Percentiles rank a stretch among this genome's conserved stretches.
phyloP scores from a whole-genome alignment of 2,329 filamentous ascomycete genomes.

The Trichophyton mentagrophytes region DNA sequence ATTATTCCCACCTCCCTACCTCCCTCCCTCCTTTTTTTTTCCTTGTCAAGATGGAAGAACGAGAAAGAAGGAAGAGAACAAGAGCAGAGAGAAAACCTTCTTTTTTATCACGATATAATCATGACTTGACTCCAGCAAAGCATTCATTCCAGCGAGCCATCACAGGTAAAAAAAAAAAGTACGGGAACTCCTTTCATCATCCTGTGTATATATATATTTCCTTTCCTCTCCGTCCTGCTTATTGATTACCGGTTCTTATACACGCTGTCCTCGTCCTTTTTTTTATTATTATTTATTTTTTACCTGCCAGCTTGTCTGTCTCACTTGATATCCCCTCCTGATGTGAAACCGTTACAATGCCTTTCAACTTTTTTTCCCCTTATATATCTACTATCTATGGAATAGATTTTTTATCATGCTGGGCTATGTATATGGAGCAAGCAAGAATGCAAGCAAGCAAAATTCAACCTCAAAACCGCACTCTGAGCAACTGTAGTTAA shows the following conservation, averaged over 20 bases:
- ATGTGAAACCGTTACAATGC: slow-evolving; percentile 11
- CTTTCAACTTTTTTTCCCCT: slow-evolving; percentile 6
- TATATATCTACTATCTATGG: neutral
- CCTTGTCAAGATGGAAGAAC: slow-evolving; percentile 6
- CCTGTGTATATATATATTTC: slow-evolving; percentile 2
- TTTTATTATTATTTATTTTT: neutral
- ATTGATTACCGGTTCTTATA: slow-evolving; percentile 14
- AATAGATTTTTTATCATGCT: slow-evolving; percentile 1
- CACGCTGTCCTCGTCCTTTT: neutral
- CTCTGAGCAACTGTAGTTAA: neutral
- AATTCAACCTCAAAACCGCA: neutral
- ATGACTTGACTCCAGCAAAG: neutral
- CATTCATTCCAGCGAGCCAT: neutral
- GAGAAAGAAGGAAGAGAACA: neutral
- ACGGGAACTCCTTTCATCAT: slow-evolving; percentile 2
- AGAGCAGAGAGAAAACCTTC: neutral
- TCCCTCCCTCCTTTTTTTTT: neutral
- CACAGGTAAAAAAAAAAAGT: slow-evolving; percentile 3
- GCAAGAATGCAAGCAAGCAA: neutral
- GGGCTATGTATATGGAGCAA: neutral
- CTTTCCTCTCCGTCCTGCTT: slow-evolving; percentile 8
- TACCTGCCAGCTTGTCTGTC: slow-evolving; percentile 11
- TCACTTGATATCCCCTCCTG: neutral
- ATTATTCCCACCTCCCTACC: neutral
- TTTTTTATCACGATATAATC: neutral